phyloP scores from a whole-genome alignment of 768 basidiomycete species.

The Calocera viscosa region DNA sequence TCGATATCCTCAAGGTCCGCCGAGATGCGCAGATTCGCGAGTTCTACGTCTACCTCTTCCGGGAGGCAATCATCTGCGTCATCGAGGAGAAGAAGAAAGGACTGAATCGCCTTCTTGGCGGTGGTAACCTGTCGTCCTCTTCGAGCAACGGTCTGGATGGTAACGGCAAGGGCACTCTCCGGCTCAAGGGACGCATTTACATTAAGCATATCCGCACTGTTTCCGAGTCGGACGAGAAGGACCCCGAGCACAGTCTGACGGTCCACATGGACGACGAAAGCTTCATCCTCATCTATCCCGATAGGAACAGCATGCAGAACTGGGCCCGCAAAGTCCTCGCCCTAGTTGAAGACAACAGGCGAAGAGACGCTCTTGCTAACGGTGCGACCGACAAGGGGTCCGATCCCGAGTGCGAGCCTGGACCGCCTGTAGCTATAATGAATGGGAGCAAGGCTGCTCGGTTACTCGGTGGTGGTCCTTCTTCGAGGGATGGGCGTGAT shows the following conservation, averaged over 20 bases:
- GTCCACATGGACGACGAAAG: conserved; percentile 98
- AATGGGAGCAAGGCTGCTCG: conserved; percentile 32
- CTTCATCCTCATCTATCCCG: conserved; percentile 92
- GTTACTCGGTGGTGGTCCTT: conserved; percentile 45
- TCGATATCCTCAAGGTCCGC: conserved; percentile 78
- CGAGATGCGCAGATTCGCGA: conserved; percentile 83
- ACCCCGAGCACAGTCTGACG: conserved; percentile 79
- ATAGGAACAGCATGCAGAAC: conserved; percentile 72
- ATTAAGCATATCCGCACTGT: conserved; percentile 88
- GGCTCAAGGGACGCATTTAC: conserved; percentile 91
- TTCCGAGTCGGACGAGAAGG: conserved; percentile 55
- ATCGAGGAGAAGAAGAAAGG: conserved; percentile 87
- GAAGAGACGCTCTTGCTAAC: not conserved
- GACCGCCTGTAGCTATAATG: not conserved
- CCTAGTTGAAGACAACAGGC: conserved; percentile 39
- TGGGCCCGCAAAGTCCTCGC: conserved; percentile 77
- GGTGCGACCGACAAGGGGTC: not conserved
- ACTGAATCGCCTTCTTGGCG: conserved; percentile 49
- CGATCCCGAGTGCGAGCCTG: not conserved
- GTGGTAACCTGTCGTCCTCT: not conserved
- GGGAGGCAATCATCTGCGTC: conserved; percentile 97
- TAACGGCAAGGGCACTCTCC: conserved; percentile 58
- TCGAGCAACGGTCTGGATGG: not conserved
- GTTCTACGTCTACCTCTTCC: conserved; percentile 94
- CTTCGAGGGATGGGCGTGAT: not conserved